These are phyloP conservation scores for Collariella sp. DNA, from an alignment of 495 filamentous ascomycete genomes.

Conservation along the genomic window DNA sequence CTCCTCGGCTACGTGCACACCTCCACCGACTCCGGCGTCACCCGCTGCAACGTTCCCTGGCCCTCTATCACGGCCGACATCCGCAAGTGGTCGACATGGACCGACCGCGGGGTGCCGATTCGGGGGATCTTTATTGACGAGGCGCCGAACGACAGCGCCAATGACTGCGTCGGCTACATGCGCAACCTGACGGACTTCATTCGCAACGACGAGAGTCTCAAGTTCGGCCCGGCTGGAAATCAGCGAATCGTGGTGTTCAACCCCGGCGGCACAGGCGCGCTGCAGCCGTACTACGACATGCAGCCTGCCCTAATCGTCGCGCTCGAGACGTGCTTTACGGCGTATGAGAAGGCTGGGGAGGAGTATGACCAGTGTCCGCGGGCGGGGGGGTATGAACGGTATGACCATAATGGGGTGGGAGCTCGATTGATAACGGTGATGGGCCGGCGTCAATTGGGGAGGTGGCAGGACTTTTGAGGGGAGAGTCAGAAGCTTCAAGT, in stretches of 20 bases:
- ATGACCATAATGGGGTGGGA: constrained; percentile 7
- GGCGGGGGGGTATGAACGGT: background rate
- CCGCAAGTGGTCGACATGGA: constrained; percentile 36
- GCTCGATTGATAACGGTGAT: constrained; percentile 6
- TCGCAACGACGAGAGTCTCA: background rate
- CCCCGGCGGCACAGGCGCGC: constrained; percentile 6
- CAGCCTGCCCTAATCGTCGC: constrained; percentile 5
- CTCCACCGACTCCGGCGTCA: constrained; percentile 15
- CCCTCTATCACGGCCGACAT: constrained; percentile 32
- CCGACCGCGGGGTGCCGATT: constrained; percentile 16
- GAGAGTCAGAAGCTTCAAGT: too few species aligned
- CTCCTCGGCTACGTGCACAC: constrained; percentile 46
- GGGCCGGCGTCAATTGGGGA: constrained; percentile 8
- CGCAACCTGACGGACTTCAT: constrained; percentile 3
- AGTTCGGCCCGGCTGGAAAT: background rate
- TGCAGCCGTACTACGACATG: constrained; percentile 10
- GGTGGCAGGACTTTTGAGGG: background rate
- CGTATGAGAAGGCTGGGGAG: background rate
- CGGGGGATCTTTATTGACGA: constrained; percentile 26
- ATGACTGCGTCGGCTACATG: constrained; percentile 14
- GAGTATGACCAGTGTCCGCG: constrained; percentile 5
- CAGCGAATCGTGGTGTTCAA: constrained; percentile 9
- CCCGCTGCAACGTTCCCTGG: constrained; percentile 18
- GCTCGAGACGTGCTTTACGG: constrained; percentile 12
- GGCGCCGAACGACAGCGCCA: constrained; percentile 6